Conservation (phyloP, 2,329 filamentous ascomycete genomes). For the Xylaria multiplex region DNA sequence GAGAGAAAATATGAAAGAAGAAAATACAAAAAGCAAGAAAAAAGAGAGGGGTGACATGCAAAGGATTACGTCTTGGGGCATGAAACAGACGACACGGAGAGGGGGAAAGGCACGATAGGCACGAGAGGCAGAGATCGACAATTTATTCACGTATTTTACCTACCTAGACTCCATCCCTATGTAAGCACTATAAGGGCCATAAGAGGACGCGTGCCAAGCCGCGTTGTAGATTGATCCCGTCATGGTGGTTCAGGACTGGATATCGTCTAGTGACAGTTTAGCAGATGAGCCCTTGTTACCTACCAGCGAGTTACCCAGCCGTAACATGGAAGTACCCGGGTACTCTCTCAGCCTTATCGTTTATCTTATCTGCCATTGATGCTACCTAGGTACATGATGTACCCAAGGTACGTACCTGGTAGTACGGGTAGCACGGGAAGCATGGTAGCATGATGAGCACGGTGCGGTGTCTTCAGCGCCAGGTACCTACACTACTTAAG, state of each 20-base stretch:
- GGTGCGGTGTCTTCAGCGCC: too few species aligned
- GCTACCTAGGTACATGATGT: too few species aligned
- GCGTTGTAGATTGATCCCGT: constrained; percentile 5
- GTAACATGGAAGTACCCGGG: too few species aligned
- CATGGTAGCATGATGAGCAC: too few species aligned
- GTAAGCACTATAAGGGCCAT: constrained; percentile 15
- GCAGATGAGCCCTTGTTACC: neutral
- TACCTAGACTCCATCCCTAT: neutral
- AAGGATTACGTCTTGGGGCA: too few species aligned
- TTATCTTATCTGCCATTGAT: constrained; percentile 19
- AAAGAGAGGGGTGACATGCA: neutral
- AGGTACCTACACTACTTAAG: too few species aligned
- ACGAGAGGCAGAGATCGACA: constrained; percentile 4
- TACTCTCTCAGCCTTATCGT: constrained; percentile 16
- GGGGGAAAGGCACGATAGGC: too few species aligned
- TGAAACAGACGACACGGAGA: too few species aligned
- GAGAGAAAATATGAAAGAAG: neutral
- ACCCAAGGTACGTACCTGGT: too few species aligned
- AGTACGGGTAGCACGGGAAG: neutral
- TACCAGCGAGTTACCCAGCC: neutral
- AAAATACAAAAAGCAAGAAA: neutral
- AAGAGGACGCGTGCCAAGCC: constrained; percentile 12
- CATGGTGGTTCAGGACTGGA: constrained; percentile 5
- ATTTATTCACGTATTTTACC: neutral
- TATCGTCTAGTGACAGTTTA: neutral